Evolutionary conservation across 2,329 filamentous ascomycete genomes (phyloP).

Genomic region (Kalaharituber pfeilii): DNA sequence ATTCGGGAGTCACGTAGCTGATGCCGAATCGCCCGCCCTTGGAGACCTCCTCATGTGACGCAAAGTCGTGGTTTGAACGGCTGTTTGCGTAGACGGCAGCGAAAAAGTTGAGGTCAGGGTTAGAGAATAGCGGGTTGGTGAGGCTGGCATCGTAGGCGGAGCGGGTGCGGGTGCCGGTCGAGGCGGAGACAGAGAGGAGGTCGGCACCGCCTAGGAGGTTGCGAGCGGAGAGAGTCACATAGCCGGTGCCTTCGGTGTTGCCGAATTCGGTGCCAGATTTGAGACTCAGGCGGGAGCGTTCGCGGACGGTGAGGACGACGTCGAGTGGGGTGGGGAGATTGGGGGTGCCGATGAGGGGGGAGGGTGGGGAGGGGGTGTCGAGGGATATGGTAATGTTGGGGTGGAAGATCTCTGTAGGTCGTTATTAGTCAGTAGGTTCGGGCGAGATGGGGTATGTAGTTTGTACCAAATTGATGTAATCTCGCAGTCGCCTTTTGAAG

Average conservation of each 20-base stretch:
- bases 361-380: conserved; percentile 52
- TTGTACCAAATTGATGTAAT: conserved; percentile 60
- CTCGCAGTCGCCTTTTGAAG: conserved; percentile 54
- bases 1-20: conserved; percentile 28
- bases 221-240: conserved; percentile 67
- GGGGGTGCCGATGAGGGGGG: conserved; percentile 30
- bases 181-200: conserved; percentile 64
- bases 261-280: conserved; percentile 92
- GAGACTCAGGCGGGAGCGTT: conserved; percentile 67
- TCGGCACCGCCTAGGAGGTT: conserved; percentile 94
- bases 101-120: conserved; percentile 64
- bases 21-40: conserved; percentile 62
- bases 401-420: conserved; percentile 59
- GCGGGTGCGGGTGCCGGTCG: conserved; percentile 70
- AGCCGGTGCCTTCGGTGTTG: conserved; percentile 84
- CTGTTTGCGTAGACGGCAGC: conserved; percentile 67
- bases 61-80: conserved; percentile 68
- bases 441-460: not conserved
- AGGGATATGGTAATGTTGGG: conserved; percentile 67
- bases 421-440: conserved; percentile 20
- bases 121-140: conserved; percentile 63
- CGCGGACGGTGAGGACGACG: conserved; percentile 57
- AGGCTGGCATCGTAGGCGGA: conserved; percentile 82
- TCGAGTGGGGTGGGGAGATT: conserved; percentile 35
- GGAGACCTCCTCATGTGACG: conserved; percentile 78